Conservation (phyloP, 2,329 filamentous ascomycete species). For the Hypoxylon sp. region DNA sequence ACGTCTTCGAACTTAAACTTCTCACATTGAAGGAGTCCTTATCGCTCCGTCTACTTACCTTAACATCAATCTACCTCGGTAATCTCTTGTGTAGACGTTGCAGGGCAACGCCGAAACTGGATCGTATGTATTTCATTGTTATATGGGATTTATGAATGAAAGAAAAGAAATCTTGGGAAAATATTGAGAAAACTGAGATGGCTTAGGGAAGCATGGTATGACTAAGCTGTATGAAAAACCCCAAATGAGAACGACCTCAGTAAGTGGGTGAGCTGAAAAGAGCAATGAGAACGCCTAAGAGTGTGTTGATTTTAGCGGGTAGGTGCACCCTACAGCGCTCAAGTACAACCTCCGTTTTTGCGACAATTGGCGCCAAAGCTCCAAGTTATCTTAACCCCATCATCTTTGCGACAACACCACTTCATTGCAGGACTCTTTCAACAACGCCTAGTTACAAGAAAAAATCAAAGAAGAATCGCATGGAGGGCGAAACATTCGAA, state of each 20-base stretch:
- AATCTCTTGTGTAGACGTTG: neutral
- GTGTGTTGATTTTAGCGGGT: conserved; percentile 17
- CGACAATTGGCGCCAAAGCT: conserved; percentile 19
- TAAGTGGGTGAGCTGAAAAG: neutral
- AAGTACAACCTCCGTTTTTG: conserved; percentile 16
- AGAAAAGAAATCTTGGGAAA: neutral
- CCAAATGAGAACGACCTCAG: neutral
- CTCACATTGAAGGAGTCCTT: neutral
- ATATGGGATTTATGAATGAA: neutral
- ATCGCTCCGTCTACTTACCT: neutral
- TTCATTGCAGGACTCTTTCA: conserved; percentile 5
- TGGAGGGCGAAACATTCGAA: conserved; percentile 13
- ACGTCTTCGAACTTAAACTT: neutral
- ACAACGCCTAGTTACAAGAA: conserved; percentile 2
- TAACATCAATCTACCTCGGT: neutral
- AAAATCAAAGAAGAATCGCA: neutral
- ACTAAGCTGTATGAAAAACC: neutral
- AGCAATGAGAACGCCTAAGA: neutral
- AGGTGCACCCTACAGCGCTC: conserved; percentile 15
- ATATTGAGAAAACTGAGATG: neutral
- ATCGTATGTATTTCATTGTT: neutral
- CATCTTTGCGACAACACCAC: neutral
- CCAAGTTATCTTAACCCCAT: conserved; percentile 1
- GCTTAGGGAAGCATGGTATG: neutral
- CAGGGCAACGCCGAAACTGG: neutral